These are phyloP conservation scores for Hemisphaericaspora xylanilytica DNA, from an alignment of 1,139 yeast species.

Conservation along the genomic window DNA sequence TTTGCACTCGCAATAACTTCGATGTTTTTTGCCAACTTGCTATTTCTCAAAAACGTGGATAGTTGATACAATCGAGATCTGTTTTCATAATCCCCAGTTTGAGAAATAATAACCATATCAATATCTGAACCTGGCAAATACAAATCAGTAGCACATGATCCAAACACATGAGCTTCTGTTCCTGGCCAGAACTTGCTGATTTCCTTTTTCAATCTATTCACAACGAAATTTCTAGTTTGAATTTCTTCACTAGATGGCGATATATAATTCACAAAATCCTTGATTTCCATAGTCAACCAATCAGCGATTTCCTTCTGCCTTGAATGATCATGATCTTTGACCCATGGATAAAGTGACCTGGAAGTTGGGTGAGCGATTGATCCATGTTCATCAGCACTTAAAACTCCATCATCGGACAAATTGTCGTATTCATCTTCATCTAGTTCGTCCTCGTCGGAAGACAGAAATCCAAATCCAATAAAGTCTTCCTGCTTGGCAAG, in stretches of 20 bases:
- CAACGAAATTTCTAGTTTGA: conserved; percentile 62
- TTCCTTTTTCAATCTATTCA: conserved; percentile 55
- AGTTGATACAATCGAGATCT: conserved; percentile 70
- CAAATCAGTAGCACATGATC: conserved; percentile 92
- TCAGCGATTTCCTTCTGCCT: conserved; percentile 74
- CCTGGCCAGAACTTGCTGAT: conserved; percentile 73
- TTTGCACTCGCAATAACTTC: conserved; percentile 91
- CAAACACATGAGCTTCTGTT: conserved; percentile 84
- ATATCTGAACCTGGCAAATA: conserved; percentile 96
- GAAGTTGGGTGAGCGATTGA: conserved; percentile 4
- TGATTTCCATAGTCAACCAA: conserved; percentile 85
- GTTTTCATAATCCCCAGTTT: conserved; percentile 61
- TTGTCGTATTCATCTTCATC: conserved; percentile 21
- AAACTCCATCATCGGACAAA: conserved; percentile 35
- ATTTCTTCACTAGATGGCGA: conserved; percentile 85
- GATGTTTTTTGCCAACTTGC: conserved; percentile 65
- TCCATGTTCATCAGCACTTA: conserved; percentile 38
- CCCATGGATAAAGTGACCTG: conserved; percentile 68
- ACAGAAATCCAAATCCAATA: conserved; percentile 57
- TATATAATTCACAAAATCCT: conserved; percentile 80
- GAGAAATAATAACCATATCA: conserved; percentile 84
- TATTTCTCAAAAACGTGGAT: conserved; percentile 64
- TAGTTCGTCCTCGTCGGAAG: conserved; percentile 41
- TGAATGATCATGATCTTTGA: conserved; percentile 71
- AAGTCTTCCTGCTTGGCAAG: conserved; percentile 54